These are phyloP conservation scores for Neophaeococcomyces aloes DNA, from an alignment of 2,329 filamentous ascomycete genomes.

Conservation along the genomic window DNA sequence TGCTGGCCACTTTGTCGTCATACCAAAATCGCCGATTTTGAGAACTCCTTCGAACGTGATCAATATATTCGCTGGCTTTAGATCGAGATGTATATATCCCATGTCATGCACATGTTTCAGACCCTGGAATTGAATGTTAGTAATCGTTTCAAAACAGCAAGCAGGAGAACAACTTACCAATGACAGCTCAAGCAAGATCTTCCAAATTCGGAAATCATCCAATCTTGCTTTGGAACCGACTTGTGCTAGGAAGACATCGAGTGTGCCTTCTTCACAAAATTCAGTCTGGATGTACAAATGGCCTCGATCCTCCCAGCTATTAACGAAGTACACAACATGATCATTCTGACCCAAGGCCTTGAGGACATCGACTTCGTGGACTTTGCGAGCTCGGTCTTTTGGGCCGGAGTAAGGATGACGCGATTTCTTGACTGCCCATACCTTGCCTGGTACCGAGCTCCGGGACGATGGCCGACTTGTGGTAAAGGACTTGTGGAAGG, in stretches of 20 bases:
- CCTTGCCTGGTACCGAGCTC: constrained; percentile 45
- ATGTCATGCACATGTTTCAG: constrained; percentile 81
- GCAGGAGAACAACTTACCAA: constrained; percentile 48
- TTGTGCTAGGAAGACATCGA: constrained; percentile 74
- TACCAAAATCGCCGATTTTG: constrained; percentile 57
- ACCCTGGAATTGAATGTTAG: constrained; percentile 50
- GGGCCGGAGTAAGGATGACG: constrained; percentile 67
- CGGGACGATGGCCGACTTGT: constrained; percentile 42
- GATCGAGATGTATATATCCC: constrained; percentile 62
- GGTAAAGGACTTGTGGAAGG: constrained; percentile 34
- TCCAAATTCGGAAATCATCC: constrained; percentile 98
- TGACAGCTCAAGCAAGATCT: constrained; percentile 79
- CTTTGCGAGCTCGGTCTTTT: constrained; percentile 70
- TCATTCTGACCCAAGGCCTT: constrained; percentile 67
- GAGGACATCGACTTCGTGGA: constrained; percentile 73
- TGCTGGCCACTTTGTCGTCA: constrained; percentile 70
- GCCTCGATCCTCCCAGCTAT: constrained; percentile 76
- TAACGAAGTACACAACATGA: constrained; percentile 72
- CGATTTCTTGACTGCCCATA: constrained; percentile 92
- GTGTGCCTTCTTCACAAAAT: constrained; percentile 85
- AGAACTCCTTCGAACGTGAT: constrained; percentile 56
- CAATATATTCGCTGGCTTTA: constrained; percentile 57
- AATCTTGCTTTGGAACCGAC: constrained; percentile 74
- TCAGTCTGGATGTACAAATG: constrained; percentile 96
- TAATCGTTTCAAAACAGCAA: not conserved